Base-by-base conservation (phyloP, 768 basidiomycete species). In the Mycena polygramma region DNA sequence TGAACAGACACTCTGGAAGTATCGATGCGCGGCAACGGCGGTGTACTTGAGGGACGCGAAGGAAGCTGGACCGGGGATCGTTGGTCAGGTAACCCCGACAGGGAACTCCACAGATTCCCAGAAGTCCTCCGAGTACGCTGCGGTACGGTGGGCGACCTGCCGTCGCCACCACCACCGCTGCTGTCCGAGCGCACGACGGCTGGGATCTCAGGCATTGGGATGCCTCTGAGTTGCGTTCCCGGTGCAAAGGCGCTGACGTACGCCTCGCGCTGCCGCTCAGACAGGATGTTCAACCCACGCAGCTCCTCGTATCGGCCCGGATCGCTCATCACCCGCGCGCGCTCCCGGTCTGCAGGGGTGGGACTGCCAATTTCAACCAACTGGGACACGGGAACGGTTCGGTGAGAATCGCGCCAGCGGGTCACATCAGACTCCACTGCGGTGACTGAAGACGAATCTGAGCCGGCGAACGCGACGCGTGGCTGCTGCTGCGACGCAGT, bases 121-220 rank as follows among this genome's bases (percentile, higher is more conserved):
- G 72, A 73, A n/a, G 22, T 3, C 8, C 65, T 49, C 2, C 68
- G 63, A 24, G 60, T 2, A 13, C 72, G 68, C 15, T 67, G 64
- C 30, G 36, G 58, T 3, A 39, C 35, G 36, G 54, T 37, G 2
- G 63, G 49, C 26, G 26, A 22, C 46, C 68, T 52, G 36, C 45
- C 48, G 24, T 62, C 63, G 3, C 62, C 51, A 46, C 68, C 45
- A 26, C 45, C 48, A 24, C 60, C 63, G 3, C 62, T 45, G 24
- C 62, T 57, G 46, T 73, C 68, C 3, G 72, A 73, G 9, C 72
- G 58, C n/a, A 73, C 68, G n/a, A 73, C 72, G 7, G 72, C 24
- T 11, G 72, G 72, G 30, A 73, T 43, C 35, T 62, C 52, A n/a
- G 53, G 45, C 2, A 36, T 19, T 4, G 22, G 59, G n/a, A n/a